Evolutionary conservation across 768 basidiomycete species (phyloP), one percentile per base, ranked within the genome.

Genomic region (Suillus placidus): DNA sequence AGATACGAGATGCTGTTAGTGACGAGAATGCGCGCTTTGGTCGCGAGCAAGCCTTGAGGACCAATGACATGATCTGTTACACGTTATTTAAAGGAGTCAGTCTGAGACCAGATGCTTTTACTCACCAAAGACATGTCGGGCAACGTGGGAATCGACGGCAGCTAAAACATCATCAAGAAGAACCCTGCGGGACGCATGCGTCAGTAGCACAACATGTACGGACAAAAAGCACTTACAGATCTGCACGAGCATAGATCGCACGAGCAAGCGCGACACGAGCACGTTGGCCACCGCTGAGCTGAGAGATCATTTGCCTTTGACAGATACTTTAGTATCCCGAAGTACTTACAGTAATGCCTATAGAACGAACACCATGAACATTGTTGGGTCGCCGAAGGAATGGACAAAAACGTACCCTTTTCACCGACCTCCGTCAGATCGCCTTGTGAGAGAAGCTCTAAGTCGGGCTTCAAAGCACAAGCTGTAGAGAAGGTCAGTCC

Each of bases 91-190:
- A 60, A 45, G 34, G 45, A 40, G 16, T 38, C 32, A 10, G 63
- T 1, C 20, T 55, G 34, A 20, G 9, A 16, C 30, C 12, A 8
- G 6, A 67, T 42, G 8, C 8, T 20, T 57, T 9, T 10, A 8
- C 66, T 10, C 69, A 91, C 92, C 90, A 68, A 94, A 95, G 16
- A 95, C 82, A 73, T 95, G 94, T 5, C 91, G 87, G 16, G 92
- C 92, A 43, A 94, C 93, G 75, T 94, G 93, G n/a, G 90, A 87
- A 70, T 93, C 92, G 6, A 93, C 88, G 18, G 91, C 91, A 34
- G 93, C 90, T 40, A 98, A 83, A 49, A 94, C 94, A 67, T 99
- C 96, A 70, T 98, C 97, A 6, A 98, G 82, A 2, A 98, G 83
- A 57, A 91, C 80, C 38, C 89, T 91, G 65, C 14, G 4, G 45